Evolutionary conservation across 768 basidiomycete species (phyloP), one percentile per base, ranked within the genome.

Genomic region (Rhizopogon roseolus): DNA sequence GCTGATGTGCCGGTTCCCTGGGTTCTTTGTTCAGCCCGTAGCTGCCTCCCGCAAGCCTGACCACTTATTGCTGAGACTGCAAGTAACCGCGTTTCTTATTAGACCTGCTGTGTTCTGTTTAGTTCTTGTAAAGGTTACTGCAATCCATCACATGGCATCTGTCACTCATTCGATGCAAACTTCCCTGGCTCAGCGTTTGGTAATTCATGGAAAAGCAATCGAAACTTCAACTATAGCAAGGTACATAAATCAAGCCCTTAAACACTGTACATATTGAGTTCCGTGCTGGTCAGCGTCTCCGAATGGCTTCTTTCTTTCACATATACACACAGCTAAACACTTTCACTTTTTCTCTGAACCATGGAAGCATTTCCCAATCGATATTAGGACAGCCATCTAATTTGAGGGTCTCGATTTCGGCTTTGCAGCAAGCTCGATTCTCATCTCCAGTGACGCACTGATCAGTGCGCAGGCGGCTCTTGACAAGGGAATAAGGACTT

Each of bases 321-420:
- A 76, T 67, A 56, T 84, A 88, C 19, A 82, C 62, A 60, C 85
- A 89, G 56, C 81, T 86, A 49, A 90, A 77, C 16, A 45, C 59
- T 8, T 68, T 61, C 0, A 89, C 78, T 36, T 76, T 74, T 11
- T 71, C 64, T 52, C 82, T 75, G 48, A 90, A 73, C 85, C 86
- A 89, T 1, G 78, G 79, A 14, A 87, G 59, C 65, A 79, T 73
- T 4, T 75, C 74, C 0, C 74, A 66, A 38, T 86, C 85, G n/a
- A 90, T 71, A 11, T 68, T 63, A 1, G 73, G 74, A 64, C 88
- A 90, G 16, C 73, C 74, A 60, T 90, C 79, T 32, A 84, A 68
- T 13, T 62, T 70, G 54, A 90, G 64, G 0, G 76, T 74, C 29
- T 62, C 56, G 22, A 90, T 74, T n/a, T 34, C 11, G 40, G 57